Evolutionary conservation across 108 stramenopile species (phyloP).

Genomic region (Skeletonema menzelii): DNA sequence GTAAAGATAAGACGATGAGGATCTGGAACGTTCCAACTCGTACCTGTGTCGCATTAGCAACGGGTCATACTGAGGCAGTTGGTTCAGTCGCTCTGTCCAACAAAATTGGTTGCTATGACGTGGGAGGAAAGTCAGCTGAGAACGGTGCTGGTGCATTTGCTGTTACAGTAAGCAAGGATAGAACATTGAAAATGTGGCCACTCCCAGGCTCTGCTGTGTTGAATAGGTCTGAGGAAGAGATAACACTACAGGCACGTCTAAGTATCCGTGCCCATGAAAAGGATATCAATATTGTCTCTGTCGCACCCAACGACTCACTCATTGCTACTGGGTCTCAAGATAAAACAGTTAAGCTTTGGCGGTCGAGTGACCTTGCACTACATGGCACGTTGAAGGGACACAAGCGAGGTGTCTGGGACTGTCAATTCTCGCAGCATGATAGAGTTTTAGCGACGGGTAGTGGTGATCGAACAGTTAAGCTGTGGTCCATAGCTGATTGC

Average conservation of each 20-base stretch:
- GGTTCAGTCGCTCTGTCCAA: constrained; percentile 77
- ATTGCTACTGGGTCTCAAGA: constrained; percentile 97
- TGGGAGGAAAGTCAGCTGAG: constrained; percentile 75
- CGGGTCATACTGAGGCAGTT: constrained; percentile 90
- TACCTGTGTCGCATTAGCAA: constrained; percentile 63
- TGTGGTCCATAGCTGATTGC: constrained; percentile 92
- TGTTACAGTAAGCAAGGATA: constrained; percentile 89
- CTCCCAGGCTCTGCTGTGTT: constrained; percentile 71
- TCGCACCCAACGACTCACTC: constrained; percentile 95
- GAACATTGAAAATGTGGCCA: constrained; percentile 94
- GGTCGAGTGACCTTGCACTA: constrained; percentile 72
- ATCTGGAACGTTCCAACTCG: constrained; percentile 67
- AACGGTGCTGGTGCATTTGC: constrained; percentile 91
- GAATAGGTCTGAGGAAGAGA: constrained; percentile 27
- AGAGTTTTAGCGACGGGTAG: constrained; percentile 90
- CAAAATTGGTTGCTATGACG: constrained; percentile 79
- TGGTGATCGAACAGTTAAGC: constrained; percentile 92
- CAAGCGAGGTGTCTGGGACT: constrained; percentile 95
- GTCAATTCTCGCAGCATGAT: constrained; percentile 93
- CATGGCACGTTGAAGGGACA: constrained; percentile 92
- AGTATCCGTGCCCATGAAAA: constrained; percentile 82
- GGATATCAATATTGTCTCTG: constrained; percentile 94
- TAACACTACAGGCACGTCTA: constrained; percentile 43
- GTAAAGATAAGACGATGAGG: constrained; percentile 90
- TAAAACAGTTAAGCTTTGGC: constrained; percentile 93